Percentiles rank a stretch among this genome's conserved stretches.
Evolutionary conservation across 345 rosid genomes (phyloP).

Genomic region (Citrus cavaleriei): DNA sequence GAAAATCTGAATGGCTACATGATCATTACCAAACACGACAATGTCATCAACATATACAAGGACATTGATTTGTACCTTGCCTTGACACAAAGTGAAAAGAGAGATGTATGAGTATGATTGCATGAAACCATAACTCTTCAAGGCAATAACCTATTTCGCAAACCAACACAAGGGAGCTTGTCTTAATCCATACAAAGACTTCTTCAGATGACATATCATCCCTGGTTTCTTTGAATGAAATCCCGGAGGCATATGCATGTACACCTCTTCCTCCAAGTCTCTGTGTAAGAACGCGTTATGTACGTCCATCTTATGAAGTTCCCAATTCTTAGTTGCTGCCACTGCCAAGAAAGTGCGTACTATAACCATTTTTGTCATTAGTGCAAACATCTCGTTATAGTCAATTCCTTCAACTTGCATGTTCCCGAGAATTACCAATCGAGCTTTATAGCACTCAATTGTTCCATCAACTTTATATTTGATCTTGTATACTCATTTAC

Average conservation of each 20-base stretch:
- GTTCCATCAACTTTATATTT: too few relatives aligned
- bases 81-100: neutral
- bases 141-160: neutral
- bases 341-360: neutral
- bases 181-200: neutral
- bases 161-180: neutral
- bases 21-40: neutral
- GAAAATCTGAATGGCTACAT: rapidly evolving
- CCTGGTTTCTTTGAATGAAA: neutral
- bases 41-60: neutral
- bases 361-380: neutral
- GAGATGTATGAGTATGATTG: neutral
- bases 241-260: neutral
- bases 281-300: neutral
- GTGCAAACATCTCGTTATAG: neutral
- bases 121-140: neutral
- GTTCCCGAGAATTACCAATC: neutral
- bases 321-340: neutral
- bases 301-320: neutral
- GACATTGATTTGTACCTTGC: neutral
- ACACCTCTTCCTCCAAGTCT: neutral
- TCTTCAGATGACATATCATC: neutral
- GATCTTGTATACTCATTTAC: neutral
- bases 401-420: neutral
- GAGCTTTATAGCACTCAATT: neutral